These are phyloP conservation scores for Moringa oleifera DNA, from an alignment of 345 rosid genomes.

Conservation along the genomic window DNA sequence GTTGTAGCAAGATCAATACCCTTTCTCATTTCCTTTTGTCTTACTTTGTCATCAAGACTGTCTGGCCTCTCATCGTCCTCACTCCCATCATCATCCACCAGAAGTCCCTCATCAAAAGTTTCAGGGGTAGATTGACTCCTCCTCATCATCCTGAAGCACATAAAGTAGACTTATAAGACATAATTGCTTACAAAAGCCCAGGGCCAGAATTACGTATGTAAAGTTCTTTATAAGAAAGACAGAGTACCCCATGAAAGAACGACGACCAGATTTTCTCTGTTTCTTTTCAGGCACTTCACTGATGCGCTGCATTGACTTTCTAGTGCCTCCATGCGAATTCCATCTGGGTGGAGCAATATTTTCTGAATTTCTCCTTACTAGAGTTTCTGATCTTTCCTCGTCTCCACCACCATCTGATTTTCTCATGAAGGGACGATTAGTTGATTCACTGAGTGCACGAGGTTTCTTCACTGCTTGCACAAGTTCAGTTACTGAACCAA, in stretches of 20 bases:
- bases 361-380: conserved; percentile 55
- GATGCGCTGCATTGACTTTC: conserved; percentile 70
- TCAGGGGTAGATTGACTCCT: conserved; percentile 40
- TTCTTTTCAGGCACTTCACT: conserved; percentile 70
- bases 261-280: conserved; percentile 53
- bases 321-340: conserved; percentile 33
- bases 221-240: not conserved
- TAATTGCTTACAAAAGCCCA: not conserved
- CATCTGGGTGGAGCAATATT: conserved; percentile 42
- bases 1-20: conserved; percentile 97
- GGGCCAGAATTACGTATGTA: not conserved
- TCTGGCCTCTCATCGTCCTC: conserved; percentile 63
- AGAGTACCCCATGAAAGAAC: conserved; percentile 77
- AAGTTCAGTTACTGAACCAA: conserved; percentile 71
- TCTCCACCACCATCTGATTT: conserved; percentile 49
- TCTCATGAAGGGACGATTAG: conserved; percentile 38
- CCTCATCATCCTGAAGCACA: conserved; percentile 42
- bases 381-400: conserved; percentile 24
- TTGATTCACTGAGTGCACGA: conserved; percentile 76
- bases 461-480: conserved; percentile 85
- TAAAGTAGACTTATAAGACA: not conserved
- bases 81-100: conserved; percentile 39
- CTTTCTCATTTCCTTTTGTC: conserved; percentile 95
- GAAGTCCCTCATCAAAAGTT: conserved; percentile 35
- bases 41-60: conserved; percentile 71